Evolutionary conservation across 495 filamentous ascomycete species (phyloP).

Genomic region (Filosporella fistucella): DNA sequence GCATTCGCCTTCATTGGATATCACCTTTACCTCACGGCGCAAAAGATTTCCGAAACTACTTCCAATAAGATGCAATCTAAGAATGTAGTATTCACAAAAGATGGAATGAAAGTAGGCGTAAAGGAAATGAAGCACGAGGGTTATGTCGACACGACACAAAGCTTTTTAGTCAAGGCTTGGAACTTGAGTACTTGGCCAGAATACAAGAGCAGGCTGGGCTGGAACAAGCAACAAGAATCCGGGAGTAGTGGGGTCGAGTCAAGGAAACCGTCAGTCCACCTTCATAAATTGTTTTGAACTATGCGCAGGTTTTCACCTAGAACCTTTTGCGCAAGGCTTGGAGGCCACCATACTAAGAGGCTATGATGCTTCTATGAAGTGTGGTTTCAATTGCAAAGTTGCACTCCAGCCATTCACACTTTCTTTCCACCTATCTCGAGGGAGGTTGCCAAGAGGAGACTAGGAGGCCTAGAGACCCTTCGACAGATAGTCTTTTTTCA

Average conservation of each 20-base stretch:
- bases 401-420: no score
- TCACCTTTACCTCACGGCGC: slow-evolving; percentile 65
- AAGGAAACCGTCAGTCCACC: slow-evolving; percentile 35
- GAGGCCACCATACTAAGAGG: no score
- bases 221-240: slow-evolving; percentile 23
- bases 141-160: slow-evolving; percentile 80
- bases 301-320: no score
- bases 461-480: no score
- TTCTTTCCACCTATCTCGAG: no score
- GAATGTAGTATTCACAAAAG: slow-evolving; percentile 75
- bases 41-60: slow-evolving; percentile 64
- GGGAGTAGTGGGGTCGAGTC: slow-evolving; percentile 24
- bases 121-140: slow-evolving; percentile 71
- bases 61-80: slow-evolving; percentile 75
- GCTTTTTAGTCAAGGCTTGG: slow-evolving; percentile 77
- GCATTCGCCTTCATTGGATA: slow-evolving; percentile 63
- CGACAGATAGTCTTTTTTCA: no score
- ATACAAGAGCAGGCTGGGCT: slow-evolving; percentile 52
- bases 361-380: no score
- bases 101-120: slow-evolving; percentile 78
- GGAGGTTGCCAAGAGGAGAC: no score
- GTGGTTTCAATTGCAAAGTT: no score
- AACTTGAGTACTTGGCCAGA: slow-evolving; percentile 53
- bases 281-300: no score
- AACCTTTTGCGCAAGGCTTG: no score